Evolutionary conservation across 176 grass and related monocot species (phyloP), one percentile per base, ranked within the genome.

Genomic region (Hordeum marinum): DNA sequence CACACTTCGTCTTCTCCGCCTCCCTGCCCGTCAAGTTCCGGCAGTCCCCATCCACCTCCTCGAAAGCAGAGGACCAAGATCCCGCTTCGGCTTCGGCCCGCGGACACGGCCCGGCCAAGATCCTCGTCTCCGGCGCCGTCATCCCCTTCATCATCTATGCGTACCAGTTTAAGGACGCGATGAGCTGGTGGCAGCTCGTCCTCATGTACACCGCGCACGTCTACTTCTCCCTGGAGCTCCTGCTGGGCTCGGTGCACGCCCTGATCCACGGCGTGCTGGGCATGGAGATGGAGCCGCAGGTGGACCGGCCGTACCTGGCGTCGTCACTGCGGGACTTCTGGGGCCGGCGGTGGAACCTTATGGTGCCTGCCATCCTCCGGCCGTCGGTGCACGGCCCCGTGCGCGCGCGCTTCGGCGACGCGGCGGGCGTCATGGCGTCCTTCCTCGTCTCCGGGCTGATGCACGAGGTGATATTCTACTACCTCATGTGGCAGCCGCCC

Each of bases 401-500:
- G 8, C 60, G 81, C 29, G 64, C 80, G n/a, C 80, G 59, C 58
- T 46, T 80, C 57, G 88, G 88, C 71, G 37, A 3, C 31, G 83
- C 74, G 15, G 63, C 82, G 1, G 93, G 68, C 58, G 58, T 90
- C 45, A 14, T 92, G 12, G 63, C 88, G 15, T 2, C 85, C 25
- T 95, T 95, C 86, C 79, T 88, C 15, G 90, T 95, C 25, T 95
- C 90, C 3, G 93, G 93, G 71, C 68, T 95, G 20, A 95, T 95
- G 93, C 93, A 95, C 88, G 93, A 95, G 86, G 67, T 86, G 20
- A 82, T 89, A 1, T 90, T 95, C 81, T 95, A 88, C 85, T 87
- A 92, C 85, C 63, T 90, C 36, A 82, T 87, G 41, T 9, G 62
- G 8, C 29, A 20, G 29, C 18, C 21, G 0, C 90, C 93, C 7